These are phyloP conservation scores for Xylaria sp. DNA, from an alignment of 2,329 filamentous ascomycete genomes.

Conservation along the genomic window DNA sequence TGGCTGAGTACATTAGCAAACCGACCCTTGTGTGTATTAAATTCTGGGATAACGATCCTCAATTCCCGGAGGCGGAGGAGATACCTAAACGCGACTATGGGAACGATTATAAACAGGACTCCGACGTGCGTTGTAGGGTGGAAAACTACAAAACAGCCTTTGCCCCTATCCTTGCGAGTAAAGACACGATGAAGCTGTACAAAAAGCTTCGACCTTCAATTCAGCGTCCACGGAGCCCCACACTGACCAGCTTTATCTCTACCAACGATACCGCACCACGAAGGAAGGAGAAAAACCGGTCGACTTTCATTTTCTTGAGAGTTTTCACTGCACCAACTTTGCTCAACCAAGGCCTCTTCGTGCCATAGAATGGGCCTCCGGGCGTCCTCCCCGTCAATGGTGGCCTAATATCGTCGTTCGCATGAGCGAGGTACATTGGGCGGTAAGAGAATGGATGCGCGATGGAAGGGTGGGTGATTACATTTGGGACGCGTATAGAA, in stretches of 20 bases:
- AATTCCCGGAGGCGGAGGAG: too few species aligned
- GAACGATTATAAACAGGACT: neutral
- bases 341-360: too few species aligned
- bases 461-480: neutral
- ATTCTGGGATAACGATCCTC: slow-evolving; percentile 3
- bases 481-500: too few species aligned
- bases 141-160: slow-evolving; percentile 9
- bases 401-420: slow-evolving; percentile 6
- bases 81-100: neutral
- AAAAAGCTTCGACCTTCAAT: neutral
- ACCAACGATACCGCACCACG: neutral
- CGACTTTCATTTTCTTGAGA: slow-evolving; percentile 14
- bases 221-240: too few species aligned
- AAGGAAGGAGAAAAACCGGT: neutral
- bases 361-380: too few species aligned
- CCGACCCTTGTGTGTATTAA: slow-evolving; percentile 9
- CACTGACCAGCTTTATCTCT: neutral
- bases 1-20: neutral
- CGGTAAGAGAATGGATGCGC: too few species aligned
- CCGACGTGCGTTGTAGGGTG: neutral
- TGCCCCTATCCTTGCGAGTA: neutral
- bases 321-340: neutral
- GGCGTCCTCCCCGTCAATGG: too few species aligned
- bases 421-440: neutral
- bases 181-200: neutral